Evolutionary conservation across 1,284 basidiomycete genomes (phyloP), one percentile per base, ranked within the genome.

Genomic region (Leccinum solheimii): DNA sequence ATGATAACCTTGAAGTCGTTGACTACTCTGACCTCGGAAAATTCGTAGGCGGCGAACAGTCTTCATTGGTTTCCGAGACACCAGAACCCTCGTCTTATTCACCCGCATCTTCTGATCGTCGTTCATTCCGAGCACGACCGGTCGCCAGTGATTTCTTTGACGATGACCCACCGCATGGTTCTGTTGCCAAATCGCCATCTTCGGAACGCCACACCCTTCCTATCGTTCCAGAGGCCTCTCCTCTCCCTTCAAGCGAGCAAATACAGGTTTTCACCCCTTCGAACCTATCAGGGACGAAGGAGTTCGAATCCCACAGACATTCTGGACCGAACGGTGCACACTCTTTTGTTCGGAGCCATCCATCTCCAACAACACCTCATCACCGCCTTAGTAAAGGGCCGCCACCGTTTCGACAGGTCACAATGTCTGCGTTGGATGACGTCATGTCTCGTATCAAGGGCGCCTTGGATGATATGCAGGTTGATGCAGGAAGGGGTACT

Each of bases 361-460:
- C 61, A 30, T 68, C 69, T 21, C 58, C 63, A 27, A 64, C 61
- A 16, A n/a, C 26, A 38, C 57, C 63, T 26, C 57, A 65, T 3
- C 71, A 72, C 56, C 72, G 76, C 49, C 73, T 73, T 21, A 71
- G 71, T 16, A 69, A 73, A 45, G 69, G 71, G 3, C 62, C 75
- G 5, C 64, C 73, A n/a, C 62, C 76, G 45, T 84, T 84, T 73
- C 86, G 86, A 68, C 91, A 88, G 67, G 85, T 84, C 49, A 80
- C 86, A 16, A 88, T 92, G 81, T 86, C 90, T 5, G 82, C 90
- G 14, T 78, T 96, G 67, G 90, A 95, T 69, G 90, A 94, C 70
- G 86, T 88, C 58, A 90, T 97, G 83, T 93, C 91, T 6, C 85
- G 94, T 32, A 94, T 97, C 69, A 94, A 91, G 71, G 93, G 91